Base-by-base conservation (phyloP, 345 rosid species). In the Hypericum androsaemum region DNA sequence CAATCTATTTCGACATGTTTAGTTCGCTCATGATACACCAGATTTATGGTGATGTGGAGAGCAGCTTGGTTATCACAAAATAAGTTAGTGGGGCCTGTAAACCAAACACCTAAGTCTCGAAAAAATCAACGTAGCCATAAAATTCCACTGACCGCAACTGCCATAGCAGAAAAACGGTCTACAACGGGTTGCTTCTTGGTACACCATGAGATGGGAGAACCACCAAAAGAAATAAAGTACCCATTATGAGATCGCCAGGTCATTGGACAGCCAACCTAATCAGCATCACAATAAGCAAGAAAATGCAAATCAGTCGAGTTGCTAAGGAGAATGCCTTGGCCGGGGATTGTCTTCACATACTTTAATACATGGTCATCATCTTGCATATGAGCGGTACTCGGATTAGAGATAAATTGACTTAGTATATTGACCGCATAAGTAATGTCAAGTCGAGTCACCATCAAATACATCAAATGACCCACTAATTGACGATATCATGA, bases 361-460 rank as follows among this genome's bases (percentile, higher is more conserved):
- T 13, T 0, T 11, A 60, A 5, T 8, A 60, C 37, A 8, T 12
- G 7, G 17, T 42, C 8, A 8, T 37, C 3, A 41, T 7, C 17
- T 15, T 60, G 35, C 1, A 41, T 7, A 7, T 60, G 51, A 17
- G 50, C 6, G 0, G 22, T 6, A 0, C n/a, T 6, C 9, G 57
- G 64, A 13, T 41, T 59, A 3, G 50, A 12, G 11, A 13, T 50
- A 12, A 50, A 59, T 5, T 59, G 36, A 7, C 41, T n/a, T 12
- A 50, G 15, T 22, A 49, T 7, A 1, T 41, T 32, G 2, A 59
- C 16, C 3, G 8, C 48, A 41, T 59, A 59, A 0, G 35, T 17
- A 7, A 59, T 47, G 7, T 41, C 41, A 6, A 36, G 41, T 36
- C 42, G 0, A 1, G 55, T 59, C 5, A 59, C 35, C 0, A 41